phyloP scores from a whole-genome alignment of 352 stramenopile species.

The Globisporangium nagaii region DNA sequence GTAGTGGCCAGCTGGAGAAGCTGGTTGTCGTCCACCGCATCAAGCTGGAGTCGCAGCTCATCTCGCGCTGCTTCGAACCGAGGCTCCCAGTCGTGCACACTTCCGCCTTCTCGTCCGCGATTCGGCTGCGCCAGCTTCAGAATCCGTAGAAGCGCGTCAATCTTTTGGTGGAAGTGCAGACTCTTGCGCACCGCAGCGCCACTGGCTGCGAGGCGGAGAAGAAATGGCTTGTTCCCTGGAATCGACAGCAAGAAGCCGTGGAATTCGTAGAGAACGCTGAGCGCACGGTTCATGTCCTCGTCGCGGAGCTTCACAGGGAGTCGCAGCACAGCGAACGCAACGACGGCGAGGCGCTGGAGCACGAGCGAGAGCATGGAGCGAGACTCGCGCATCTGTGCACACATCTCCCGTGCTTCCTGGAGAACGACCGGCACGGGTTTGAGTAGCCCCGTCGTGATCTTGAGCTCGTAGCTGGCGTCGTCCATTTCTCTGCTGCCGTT shows the following conservation, averaged over 20 bases:
- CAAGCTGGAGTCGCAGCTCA: not conserved
- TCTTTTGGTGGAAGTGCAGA: not conserved
- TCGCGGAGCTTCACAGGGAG: not conserved
- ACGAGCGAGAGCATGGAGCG: not conserved
- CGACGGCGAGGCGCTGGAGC: not conserved
- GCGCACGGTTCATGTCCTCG: not conserved
- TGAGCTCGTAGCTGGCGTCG: not conserved
- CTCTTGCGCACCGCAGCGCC: not conserved
- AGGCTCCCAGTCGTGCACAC: not conserved
- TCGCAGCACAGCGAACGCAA: not conserved
- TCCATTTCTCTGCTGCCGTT: too few species aligned
- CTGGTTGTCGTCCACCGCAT: not conserved
- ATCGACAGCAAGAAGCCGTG: not conserved
- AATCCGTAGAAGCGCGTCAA: not conserved
- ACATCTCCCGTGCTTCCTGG: not conserved
- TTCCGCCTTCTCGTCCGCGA: too few species aligned
- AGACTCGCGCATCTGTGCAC: not conserved
- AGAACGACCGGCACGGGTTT: not conserved
- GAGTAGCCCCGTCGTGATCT: not conserved
- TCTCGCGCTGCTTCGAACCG: not conserved
- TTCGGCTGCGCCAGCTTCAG: not conserved
- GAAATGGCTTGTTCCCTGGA: not conserved
- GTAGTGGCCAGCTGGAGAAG: too few species aligned
- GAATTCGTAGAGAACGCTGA: not conserved
- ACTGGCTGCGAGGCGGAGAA: not conserved